Conservation (phyloP, 2,329 filamentous ascomycete genomes). For the Hypoxylon rubiginosum region DNA sequence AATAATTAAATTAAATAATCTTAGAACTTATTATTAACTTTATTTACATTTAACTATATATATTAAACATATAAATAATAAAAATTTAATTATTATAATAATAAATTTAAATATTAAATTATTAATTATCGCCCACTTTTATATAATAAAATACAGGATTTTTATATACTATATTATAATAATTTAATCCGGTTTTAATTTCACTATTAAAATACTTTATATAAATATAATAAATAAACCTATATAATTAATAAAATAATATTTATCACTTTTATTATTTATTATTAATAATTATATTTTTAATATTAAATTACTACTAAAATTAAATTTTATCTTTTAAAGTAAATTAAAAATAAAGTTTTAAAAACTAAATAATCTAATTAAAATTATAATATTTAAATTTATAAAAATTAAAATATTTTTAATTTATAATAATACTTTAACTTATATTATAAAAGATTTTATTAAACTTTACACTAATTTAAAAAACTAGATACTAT, state of each 20-base stretch:
- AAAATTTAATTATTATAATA: not conserved
- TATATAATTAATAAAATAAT: not conserved
- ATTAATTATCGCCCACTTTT: not conserved
- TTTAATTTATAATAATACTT: not conserved
- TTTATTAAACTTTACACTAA: not conserved
- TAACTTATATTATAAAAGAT: not conserved
- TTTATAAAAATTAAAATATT: too few species aligned
- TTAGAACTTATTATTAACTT: too few species aligned
- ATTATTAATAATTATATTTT: not conserved
- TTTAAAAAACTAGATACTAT: too few species aligned
- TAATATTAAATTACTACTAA: too few species aligned
- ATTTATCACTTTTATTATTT: not conserved
- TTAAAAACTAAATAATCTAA: not conserved
- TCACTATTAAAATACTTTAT: not conserved
- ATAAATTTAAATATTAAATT: constrained; percentile 1
- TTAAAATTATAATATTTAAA: not conserved
- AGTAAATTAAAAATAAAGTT: too few species aligned
- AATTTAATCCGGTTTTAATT: not conserved
- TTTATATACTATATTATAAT: not conserved
- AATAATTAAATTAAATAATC: too few species aligned
- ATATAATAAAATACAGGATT: not conserved
- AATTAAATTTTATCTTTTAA: too few species aligned
- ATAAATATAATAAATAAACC: too few species aligned
- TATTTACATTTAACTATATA: not conserved
- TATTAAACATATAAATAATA: not conserved